phyloP scores from a whole-genome alignment of 345 rosid genomes.

The Geranium rotundifolium region DNA sequence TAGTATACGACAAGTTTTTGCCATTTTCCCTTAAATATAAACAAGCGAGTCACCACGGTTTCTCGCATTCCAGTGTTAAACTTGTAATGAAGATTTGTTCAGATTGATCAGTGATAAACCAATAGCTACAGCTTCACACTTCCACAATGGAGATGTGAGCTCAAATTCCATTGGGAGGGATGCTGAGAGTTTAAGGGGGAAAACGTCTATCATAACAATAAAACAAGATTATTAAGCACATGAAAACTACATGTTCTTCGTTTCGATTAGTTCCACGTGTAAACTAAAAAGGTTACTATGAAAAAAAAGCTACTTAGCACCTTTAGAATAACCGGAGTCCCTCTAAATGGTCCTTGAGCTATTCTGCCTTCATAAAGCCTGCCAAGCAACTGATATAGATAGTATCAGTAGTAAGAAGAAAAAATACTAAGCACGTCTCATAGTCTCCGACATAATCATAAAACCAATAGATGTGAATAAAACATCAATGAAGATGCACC shows the following conservation, averaged over 20 bases:
- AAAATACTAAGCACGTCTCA: neutral
- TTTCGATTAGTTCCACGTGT: neutral
- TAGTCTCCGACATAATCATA: neutral
- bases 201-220: too few species aligned
- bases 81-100: neutral
- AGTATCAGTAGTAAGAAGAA: conserved; percentile 20
- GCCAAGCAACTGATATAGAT: conserved; percentile 46
- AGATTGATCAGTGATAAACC: neutral
- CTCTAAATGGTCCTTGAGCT: conserved; percentile 60
- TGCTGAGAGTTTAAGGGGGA: too few species aligned
- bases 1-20: neutral
- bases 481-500: conserved; percentile 25
- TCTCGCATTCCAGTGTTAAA: too few species aligned
- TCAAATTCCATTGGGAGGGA: too few species aligned
- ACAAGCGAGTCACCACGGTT: too few species aligned
- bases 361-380: conserved; percentile 93
- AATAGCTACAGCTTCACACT: too few species aligned
- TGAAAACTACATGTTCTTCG: neutral
- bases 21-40: too few species aligned
- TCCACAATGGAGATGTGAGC: too few species aligned
- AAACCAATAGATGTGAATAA: neutral
- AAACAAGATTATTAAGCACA: neutral
- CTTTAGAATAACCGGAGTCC: conserved; percentile 64
- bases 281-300: neutral
- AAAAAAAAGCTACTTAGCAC: conserved; percentile 14